A percentile compares a stretch with the other conserved stretches of the same genome.
These are phyloP conservation scores for Ceratonia siliqua DNA, from an alignment of 306 rosid species.

Conservation along the genomic window DNA sequence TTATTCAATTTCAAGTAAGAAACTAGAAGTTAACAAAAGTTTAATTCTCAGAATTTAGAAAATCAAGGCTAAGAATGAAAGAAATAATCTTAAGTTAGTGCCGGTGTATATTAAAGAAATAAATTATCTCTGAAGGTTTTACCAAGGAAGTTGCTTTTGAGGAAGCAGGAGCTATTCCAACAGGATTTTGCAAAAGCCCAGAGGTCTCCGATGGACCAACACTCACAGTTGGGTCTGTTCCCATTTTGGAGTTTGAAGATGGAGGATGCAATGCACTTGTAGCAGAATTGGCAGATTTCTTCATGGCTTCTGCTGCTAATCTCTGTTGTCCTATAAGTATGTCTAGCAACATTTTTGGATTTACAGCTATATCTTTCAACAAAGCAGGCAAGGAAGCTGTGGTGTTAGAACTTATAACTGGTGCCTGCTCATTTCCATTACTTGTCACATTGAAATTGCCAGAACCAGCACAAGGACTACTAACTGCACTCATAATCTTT, in stretches of 20 bases:
- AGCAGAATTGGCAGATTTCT: constrained; percentile 52
- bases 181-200: constrained; percentile 55
- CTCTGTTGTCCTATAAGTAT: constrained; percentile 60
- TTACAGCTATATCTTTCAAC: constrained; percentile 70
- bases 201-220: constrained; percentile 48
- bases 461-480: constrained; percentile 38
- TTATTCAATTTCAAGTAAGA: constrained; percentile 10
- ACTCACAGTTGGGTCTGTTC: constrained; percentile 49
- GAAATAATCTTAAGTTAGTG: constrained; percentile 18
- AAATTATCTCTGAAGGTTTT: constrained; percentile 38
- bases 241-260: constrained; percentile 42
- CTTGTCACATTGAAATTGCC: constrained; percentile 36
- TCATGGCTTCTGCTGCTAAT: constrained; percentile 58
- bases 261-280: constrained; percentile 26
- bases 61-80: constrained; percentile 13
- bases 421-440: constrained; percentile 53
- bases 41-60: constrained; percentile 7
- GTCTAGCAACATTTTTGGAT: constrained; percentile 72
- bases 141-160: constrained; percentile 59
- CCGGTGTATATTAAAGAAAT: not conserved
- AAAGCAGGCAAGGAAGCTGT: constrained; percentile 57
- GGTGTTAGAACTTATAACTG: constrained; percentile 33
- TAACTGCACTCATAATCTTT: constrained; percentile 32
- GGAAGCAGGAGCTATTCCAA: constrained; percentile 49
- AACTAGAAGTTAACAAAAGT: constrained; percentile 8